Percentiles rank a stretch among this genome's conserved stretches.
These are phyloP conservation scores for Filobasidium wieringae DNA, from an alignment of 768 basidiomycete species.

Conservation along the genomic window DNA sequence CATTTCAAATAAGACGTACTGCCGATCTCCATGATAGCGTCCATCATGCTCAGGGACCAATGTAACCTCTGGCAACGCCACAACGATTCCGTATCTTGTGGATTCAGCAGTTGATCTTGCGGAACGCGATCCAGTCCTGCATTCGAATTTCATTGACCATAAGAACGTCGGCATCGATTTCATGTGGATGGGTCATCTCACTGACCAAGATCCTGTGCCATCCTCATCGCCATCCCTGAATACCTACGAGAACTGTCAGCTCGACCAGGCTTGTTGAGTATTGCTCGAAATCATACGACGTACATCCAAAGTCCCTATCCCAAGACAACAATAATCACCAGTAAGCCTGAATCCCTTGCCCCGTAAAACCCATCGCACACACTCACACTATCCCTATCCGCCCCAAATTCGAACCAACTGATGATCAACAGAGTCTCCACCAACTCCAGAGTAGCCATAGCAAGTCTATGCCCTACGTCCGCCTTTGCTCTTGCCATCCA, in stretches of 20 bases:
- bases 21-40: conserved; percentile 17
- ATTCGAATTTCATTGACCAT: too few species aligned
- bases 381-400: conserved; percentile 16
- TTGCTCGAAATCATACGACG: too few species aligned
- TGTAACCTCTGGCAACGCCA: conserved; percentile 1
- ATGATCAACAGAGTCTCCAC: conserved; percentile 13
- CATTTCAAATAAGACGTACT: conserved; percentile 9
- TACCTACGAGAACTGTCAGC: conserved; percentile 9
- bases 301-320: conserved; percentile 21
- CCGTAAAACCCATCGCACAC: too few species aligned
- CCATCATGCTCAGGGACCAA: conserved; percentile 11
- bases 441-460: conserved; percentile 5
- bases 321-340: too few species aligned
- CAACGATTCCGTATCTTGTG: not conserved
- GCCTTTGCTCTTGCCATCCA: conserved; percentile 16
- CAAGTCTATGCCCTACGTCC: conserved; percentile 7
- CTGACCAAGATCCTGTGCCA: conserved; percentile 19
- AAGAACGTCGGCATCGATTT: too few species aligned
- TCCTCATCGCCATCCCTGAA: conserved; percentile 17
- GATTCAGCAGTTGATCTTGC: not conserved
- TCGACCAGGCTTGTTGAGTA: too few species aligned
- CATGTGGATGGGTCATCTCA: too few species aligned
- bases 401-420: conserved; percentile 20
- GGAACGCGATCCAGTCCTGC: too few species aligned
- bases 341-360: too few species aligned